Evolutionary conservation across 805 yeast genomes (phyloP), one percentile per base, ranked within the genome.

Genomic region (Myxozyma kluyveri): DNA sequence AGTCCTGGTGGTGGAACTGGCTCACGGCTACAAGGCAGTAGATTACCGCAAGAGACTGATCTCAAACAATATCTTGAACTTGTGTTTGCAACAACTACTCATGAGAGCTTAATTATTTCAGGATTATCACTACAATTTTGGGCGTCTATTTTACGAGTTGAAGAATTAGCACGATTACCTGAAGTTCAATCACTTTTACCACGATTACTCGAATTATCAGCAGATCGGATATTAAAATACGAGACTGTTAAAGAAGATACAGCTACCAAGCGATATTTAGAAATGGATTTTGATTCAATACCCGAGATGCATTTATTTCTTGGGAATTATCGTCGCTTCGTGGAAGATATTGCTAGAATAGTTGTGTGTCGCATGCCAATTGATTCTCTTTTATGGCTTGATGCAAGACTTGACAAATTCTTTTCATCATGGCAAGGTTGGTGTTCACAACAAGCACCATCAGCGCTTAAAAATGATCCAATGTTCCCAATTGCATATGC

Each of bases 121-220:
- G 96, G 96, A 0, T 75, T 93, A 17, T 86, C 96, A 0, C 70
- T 93, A 47, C 96, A 89, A 66, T 85, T 93, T 72, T 95, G 99
- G 99, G 88, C 95, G 55, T 80, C 91, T 1, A 81, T 91, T 60
- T 71, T 95, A 46, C 77, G 99, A 62, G 80, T 83, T 51, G 96
- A 89, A 60, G 87, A 83, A 54, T 73, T 86, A 42, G 75, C 31
- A 53, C 41, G 64, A 17, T 61, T 57, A 26, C 60, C 61, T 2
- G 67, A 65, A 40, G 80, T 85, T 38, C 75, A 75, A 47, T 70
- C 71, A 5, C 68, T 84, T 14, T 70, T 87, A 50, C 84, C 93
- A 17, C 81, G 80, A 14, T 71, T 93, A 37, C 71, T 95, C 43
- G 86, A 86, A 61, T 78, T 80, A 35, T 80, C 95, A 1, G 85